Conservation (phyloP, 2,329 filamentous ascomycete genomes). For the Biscogniauxia mediterranea region DNA sequence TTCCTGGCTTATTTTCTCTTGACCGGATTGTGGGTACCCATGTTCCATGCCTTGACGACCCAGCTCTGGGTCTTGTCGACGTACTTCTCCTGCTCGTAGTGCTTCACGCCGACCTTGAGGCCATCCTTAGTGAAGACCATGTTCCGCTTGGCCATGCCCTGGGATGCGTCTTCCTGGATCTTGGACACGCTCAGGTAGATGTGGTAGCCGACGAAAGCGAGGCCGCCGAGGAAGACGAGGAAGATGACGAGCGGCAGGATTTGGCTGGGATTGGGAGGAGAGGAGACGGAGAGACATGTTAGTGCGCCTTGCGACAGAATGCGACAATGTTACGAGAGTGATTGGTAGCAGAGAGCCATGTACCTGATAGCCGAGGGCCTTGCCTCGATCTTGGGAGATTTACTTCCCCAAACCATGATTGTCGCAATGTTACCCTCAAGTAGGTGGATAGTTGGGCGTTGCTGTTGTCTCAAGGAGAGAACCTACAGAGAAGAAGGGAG, state of each 20-base stretch:
- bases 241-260: conserved; percentile 67
- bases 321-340: not conserved
- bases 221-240: conserved; percentile 53
- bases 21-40: conserved; percentile 35
- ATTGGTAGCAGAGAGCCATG: not conserved
- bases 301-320: not conserved
- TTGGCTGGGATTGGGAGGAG: conserved; percentile 41
- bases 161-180: conserved; percentile 62
- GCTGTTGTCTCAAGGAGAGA: not conserved
- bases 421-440: conserved; percentile 3
- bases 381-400: conserved; percentile 18
- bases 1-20: conserved; percentile 32
- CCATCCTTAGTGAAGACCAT: conserved; percentile 75
- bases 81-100: conserved; percentile 67
- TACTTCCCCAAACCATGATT: conserved; percentile 25
- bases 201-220: conserved; percentile 68
- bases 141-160: conserved; percentile 74
- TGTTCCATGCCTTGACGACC: conserved; percentile 65
- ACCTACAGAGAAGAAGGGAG: not conserved
- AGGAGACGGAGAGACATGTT: conserved; percentile 12
- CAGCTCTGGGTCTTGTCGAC: conserved; percentile 71
- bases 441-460: not conserved
- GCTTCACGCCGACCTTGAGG: conserved; percentile 66
- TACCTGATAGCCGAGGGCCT: conserved; percentile 27
- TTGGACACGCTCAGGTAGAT: conserved; percentile 67